A percentile compares a stretch with the other conserved stretches of the same genome.
These are phyloP conservation scores for Lumnitzera racemosa DNA, from an alignment of 345 rosid genomes.

Conservation along the genomic window DNA sequence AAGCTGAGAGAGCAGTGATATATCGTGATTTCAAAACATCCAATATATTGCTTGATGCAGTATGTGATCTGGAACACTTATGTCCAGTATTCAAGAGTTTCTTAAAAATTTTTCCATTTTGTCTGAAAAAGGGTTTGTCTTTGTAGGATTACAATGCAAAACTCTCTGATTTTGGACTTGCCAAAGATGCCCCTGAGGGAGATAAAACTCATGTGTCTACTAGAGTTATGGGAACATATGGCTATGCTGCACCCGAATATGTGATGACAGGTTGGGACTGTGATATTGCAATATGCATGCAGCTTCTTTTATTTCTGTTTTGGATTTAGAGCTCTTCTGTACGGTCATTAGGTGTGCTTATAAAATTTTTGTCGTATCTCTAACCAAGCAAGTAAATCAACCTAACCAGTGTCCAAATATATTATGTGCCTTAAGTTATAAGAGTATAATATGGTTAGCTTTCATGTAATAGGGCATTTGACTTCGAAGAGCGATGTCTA, in stretches of 20 bases:
- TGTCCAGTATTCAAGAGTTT: too few relatives aligned
- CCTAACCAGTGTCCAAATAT: too few relatives aligned
- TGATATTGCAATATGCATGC: neutral
- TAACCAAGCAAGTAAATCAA: too few relatives aligned
- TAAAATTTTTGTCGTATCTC: too few relatives aligned
- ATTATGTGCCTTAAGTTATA: too few relatives aligned
- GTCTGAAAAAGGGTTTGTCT: neutral
- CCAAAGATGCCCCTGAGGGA: slow-evolving; percentile 38
- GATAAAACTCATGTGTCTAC: slow-evolving; percentile 38
- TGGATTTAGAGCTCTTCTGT: neutral
- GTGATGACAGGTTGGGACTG: slow-evolving; percentile 29
- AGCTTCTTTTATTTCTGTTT: too few relatives aligned
- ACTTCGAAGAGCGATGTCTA: slow-evolving; percentile 45
- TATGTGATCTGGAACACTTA: slow-evolving; percentile 1
- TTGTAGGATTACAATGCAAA: slow-evolving; percentile 34
- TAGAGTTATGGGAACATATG: slow-evolving; percentile 41
- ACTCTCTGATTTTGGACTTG: slow-evolving; percentile 41
- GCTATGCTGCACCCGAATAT: slow-evolving; percentile 39
- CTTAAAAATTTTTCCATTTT: neutral
- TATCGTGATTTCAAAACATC: slow-evolving; percentile 41
- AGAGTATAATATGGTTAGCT: too few relatives aligned
- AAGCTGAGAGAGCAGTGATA: slow-evolving; percentile 32
- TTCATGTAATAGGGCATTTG: slow-evolving; percentile 28
- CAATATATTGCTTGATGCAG: slow-evolving; percentile 33
- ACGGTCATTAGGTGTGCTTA: neutral